Conservation (phyloP, 768 basidiomycete species). For the Jaapia argillacea region DNA sequence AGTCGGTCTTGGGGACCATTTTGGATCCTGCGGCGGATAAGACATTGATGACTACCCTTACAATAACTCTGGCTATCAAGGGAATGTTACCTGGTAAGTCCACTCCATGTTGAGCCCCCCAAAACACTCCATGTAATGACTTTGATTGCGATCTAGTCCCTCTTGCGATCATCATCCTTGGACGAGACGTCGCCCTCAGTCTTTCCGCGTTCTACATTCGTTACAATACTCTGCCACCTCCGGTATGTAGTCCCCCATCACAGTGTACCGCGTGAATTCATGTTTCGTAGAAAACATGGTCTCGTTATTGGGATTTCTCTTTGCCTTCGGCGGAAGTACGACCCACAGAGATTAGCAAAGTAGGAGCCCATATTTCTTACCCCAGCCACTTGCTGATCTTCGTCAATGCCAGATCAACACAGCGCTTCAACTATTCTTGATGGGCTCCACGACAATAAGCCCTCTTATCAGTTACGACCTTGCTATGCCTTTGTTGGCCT, state of each 20-base stretch:
- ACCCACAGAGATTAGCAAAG: slow-evolving; percentile 93
- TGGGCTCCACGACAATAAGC: slow-evolving; percentile 81
- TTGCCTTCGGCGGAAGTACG: slow-evolving; percentile 92
- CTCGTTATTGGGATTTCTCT: slow-evolving; percentile 93
- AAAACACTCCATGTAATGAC: background rate
- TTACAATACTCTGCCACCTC: slow-evolving; percentile 79
- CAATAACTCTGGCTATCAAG: slow-evolving; percentile 75
- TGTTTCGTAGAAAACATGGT: slow-evolving; percentile 67
- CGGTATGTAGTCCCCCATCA: slow-evolving; percentile 42
- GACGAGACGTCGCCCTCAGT: slow-evolving; percentile 79
- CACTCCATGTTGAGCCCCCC: background rate
- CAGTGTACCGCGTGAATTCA: slow-evolving; percentile 2
- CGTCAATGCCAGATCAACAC: slow-evolving; percentile 68
- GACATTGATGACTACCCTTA: slow-evolving; percentile 87
- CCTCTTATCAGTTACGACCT: slow-evolving; percentile 65
- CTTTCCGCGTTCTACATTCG: slow-evolving; percentile 90
- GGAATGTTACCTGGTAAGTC: slow-evolving; percentile 72
- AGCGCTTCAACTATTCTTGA: slow-evolving; percentile 79
- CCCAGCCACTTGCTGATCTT: background rate
- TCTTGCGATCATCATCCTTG: slow-evolving; percentile 77
- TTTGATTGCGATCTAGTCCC: slow-evolving; percentile 47
- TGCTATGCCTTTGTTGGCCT: slow-evolving; percentile 39
- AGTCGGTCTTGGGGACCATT: slow-evolving; percentile 88
- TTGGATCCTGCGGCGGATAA: slow-evolving; percentile 98
- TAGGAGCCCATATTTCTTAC: slow-evolving; percentile 14